These are phyloP conservation scores for Danielia reshetovae DNA, from an alignment of 805 yeast species.

Conservation along the genomic window DNA sequence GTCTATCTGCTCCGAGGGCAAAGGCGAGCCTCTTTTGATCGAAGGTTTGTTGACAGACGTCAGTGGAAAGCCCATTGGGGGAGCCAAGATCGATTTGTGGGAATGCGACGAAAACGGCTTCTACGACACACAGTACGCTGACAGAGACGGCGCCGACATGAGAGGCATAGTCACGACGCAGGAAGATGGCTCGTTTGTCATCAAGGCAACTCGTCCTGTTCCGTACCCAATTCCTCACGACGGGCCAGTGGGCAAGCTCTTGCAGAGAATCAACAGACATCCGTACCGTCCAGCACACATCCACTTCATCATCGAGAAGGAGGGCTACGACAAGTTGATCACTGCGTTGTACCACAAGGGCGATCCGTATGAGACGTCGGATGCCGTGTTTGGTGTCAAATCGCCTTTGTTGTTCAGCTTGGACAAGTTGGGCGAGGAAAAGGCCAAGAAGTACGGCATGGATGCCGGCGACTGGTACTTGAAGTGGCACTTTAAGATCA, in stretches of 20 bases:
- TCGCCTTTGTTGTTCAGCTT: constrained; percentile 11
- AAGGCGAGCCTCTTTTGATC: constrained; percentile 21
- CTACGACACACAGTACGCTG: constrained; percentile 19
- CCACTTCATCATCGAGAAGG: constrained; percentile 19
- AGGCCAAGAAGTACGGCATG: constrained; percentile 15
- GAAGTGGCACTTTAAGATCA: constrained; percentile 17
- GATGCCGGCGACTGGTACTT: constrained; percentile 18
- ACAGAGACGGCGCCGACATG: constrained; percentile 19
- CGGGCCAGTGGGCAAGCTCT: constrained; percentile 6
- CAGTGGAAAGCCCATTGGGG: constrained; percentile 15
- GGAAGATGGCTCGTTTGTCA: constrained; percentile 10
- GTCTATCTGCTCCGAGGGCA: constrained; percentile 15
- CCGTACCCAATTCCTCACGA: constrained; percentile 8
- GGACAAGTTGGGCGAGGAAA: constrained; percentile 14
- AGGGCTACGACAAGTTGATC: constrained; percentile 17
- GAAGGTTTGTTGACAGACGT: constrained; percentile 17
- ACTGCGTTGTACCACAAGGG: constrained; percentile 19
- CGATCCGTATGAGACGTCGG: constrained; percentile 19
- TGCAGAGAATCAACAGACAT: constrained; percentile 5
- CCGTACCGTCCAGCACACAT: constrained; percentile 14
- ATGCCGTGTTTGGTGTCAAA: constrained; percentile 22
- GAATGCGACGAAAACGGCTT: constrained; percentile 21
- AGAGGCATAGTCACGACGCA: constrained; percentile 16
- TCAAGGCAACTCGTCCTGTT: constrained; percentile 6
- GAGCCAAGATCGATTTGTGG: constrained; percentile 19